Base-by-base conservation (phyloP, 306 rosid species). In the Potentilla sterilis region DNA sequence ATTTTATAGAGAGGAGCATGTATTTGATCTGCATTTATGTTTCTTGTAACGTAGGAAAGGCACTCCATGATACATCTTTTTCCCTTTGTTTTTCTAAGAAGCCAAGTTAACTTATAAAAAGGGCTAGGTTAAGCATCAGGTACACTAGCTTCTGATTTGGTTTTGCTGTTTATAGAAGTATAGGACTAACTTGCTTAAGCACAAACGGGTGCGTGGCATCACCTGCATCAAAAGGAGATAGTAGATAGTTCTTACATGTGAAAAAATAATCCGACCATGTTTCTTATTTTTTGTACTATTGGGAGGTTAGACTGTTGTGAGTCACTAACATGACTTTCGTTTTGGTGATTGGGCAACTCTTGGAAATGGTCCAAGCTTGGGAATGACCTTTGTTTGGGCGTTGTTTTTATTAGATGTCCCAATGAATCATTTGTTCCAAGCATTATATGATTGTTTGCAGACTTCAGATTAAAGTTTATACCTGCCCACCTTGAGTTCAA, bases 281-380 rank as follows among this genome's bases (percentile, higher is more conserved):
- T 66, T 63, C 13, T 15, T 14, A 2, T 28, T 34, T 14, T 35
- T 63, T 16, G 34, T 35, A 63, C 69, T 63, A 15, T 35, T 22
- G n/a, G 37, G 54, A 69, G 51, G 44, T 48, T 70, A 34, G 62
- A 35, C 34, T 32, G 28, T n/a, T 49, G 24, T 19, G 22, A 13
- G 44, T 72, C 38, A 40, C 51, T 54, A 48, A 48, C 67, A 46
- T 75, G 71, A 28, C 15, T 63, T 44, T 75, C 35, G 70, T 35
- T 47, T 16, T 9, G 24, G 24, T 13, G 14, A 12, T 24, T 18
- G 4, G 10, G 12, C 21, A 18, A 47, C 44, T 43, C 47, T 62
- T n/a, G n/a, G n/a, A 18, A 18, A 40, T 71, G n/a, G 35, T 71
- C 43, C n/a, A 49, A 71, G 34, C 35, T 52, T 51, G 43, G 62